Conservation (phyloP, 2,329 filamentous ascomycete genomes). For the Piedraia hortae region DNA sequence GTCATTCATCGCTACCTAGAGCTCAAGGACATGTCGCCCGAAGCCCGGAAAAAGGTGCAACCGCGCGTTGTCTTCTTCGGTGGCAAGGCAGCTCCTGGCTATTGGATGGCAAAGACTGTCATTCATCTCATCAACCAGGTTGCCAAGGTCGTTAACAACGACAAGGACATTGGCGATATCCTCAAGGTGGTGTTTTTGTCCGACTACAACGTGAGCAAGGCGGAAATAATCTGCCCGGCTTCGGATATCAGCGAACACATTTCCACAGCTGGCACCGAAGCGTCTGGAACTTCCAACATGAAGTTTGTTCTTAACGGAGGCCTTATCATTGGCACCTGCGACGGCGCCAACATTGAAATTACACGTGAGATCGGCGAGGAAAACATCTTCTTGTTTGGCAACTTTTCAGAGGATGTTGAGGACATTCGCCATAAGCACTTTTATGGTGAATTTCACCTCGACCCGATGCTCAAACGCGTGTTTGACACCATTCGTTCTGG, state of each 20-base stretch:
- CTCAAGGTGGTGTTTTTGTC: slow-evolving; percentile 94
- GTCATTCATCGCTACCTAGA: slow-evolving; percentile 82
- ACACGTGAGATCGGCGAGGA: slow-evolving; percentile 56
- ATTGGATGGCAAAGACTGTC: slow-evolving; percentile 96
- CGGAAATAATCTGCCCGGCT: slow-evolving; percentile 81
- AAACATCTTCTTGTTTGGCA: slow-evolving; percentile 97
- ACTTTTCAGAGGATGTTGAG: slow-evolving; percentile 84
- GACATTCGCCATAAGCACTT: slow-evolving; percentile 76
- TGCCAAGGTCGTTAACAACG: slow-evolving; percentile 69
- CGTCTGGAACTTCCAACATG: slow-evolving; percentile 85
- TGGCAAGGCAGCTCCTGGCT: slow-evolving; percentile 88
- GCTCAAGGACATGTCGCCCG: slow-evolving; percentile 60
- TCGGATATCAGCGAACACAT: slow-evolving; percentile 97
- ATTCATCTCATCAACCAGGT: slow-evolving; percentile 93
- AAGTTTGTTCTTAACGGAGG: slow-evolving; percentile 97
- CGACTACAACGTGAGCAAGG: slow-evolving; percentile 99
- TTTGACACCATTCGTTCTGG: slow-evolving; percentile 59
- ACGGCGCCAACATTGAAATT: slow-evolving; percentile 61
- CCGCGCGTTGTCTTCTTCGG: slow-evolving; percentile 90
- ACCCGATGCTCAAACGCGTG: slow-evolving; percentile 49
- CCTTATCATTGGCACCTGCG: slow-evolving; percentile 89
- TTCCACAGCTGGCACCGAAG: slow-evolving; percentile 85
- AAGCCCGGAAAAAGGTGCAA: slow-evolving; percentile 61
- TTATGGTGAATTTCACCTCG: slow-evolving; percentile 54
- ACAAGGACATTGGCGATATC: slow-evolving; percentile 70